Base-by-base conservation (phyloP, 805 yeast genomes). In the Ogataea parapolymorpha region DNA sequence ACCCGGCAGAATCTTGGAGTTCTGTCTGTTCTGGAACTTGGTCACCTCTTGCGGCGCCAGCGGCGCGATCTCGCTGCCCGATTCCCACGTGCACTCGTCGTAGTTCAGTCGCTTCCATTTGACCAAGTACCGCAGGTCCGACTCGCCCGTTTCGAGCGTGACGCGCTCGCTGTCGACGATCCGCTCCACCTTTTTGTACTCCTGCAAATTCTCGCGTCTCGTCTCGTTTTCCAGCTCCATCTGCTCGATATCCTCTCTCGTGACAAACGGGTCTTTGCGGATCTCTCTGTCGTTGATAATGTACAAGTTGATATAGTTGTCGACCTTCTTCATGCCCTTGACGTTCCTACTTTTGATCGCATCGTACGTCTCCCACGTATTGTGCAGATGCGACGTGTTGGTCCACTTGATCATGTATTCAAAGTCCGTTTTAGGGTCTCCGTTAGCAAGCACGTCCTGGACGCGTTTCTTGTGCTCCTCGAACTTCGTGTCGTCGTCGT, bases 1-100 rank as follows among this genome's bases (percentile, higher is more conserved):
- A 40, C 79, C 75, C 1, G 99, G 98, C 36, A 87, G 68, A 30
- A 90, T 87, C 62, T 88, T 89, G 13, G 95, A 85, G 49, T 83
- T 83, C 35, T 79, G 71, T 50, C 99, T 73, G 50, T 73, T 79
- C 63, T 91, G 96, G 59, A 80, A 93, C 50, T 80, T 81, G 39
- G 82, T 75, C 7, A 93, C 97, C 60, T 85, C 87, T 11, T 73
- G 77, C 0, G 96, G 96, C 2, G 95, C 87, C 29, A 85, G 62
- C 46, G 78, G 76, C 2, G 93, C 97, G 50, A 93, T 88, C 49
- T 79, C 83, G 37, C 81, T 82, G 1, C 97, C 97, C 50, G 80
- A 77, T 65, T 93, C 99, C 98, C 98, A 93, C 5, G 98, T 88
- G 44, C 96, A 87, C 54, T 86, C 95, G 63, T 95, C 98, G 58